phyloP scores from a whole-genome alignment of 768 basidiomycete species.

The Boletales sp. region DNA sequence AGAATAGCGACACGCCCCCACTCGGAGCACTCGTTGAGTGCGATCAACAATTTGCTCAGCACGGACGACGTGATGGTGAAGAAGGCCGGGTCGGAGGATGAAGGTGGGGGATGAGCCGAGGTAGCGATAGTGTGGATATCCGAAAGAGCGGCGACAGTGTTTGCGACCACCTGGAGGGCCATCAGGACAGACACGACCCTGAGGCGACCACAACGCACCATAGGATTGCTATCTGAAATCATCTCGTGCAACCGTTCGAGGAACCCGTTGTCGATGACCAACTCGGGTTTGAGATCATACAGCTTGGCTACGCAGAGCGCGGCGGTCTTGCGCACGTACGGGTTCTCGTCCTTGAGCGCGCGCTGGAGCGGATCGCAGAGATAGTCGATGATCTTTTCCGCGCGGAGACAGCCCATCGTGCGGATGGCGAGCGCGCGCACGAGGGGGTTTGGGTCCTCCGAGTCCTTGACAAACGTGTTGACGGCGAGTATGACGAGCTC shows the following conservation, averaged over 20 bases:
- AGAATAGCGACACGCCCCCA: constrained; percentile 97
- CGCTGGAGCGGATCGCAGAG: constrained; percentile 93
- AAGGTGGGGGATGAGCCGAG: constrained; percentile 45
- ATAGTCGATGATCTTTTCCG: constrained; percentile 99
- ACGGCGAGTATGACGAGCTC: constrained; percentile 99
- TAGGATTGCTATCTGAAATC: constrained; percentile 94
- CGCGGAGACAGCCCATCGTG: constrained; percentile 95
- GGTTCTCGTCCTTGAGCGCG: constrained; percentile 91
- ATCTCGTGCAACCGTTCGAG: constrained; percentile 85
- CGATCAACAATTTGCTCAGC: constrained; percentile 87
- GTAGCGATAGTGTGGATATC: constrained; percentile 83
- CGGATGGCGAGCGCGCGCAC: constrained; percentile 95
- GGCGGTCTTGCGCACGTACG: constrained; percentile 97
- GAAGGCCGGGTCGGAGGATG: constrained; percentile 57
- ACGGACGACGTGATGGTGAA: constrained; percentile 83
- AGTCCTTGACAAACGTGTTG: constrained; percentile 98
- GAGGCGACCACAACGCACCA: constrained; percentile 52
- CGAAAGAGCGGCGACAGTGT: constrained; percentile 87
- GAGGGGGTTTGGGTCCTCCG: constrained; percentile 94
- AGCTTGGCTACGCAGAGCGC: constrained; percentile 96
- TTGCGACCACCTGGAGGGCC: constrained; percentile 83
- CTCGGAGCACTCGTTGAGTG: constrained; percentile 96
- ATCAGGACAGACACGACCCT: background rate
- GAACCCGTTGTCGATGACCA: constrained; percentile 95
- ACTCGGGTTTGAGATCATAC: constrained; percentile 93